phyloP scores from a whole-genome alignment of 257 asterid genomes.

The Rubia yunnanensis region DNA sequence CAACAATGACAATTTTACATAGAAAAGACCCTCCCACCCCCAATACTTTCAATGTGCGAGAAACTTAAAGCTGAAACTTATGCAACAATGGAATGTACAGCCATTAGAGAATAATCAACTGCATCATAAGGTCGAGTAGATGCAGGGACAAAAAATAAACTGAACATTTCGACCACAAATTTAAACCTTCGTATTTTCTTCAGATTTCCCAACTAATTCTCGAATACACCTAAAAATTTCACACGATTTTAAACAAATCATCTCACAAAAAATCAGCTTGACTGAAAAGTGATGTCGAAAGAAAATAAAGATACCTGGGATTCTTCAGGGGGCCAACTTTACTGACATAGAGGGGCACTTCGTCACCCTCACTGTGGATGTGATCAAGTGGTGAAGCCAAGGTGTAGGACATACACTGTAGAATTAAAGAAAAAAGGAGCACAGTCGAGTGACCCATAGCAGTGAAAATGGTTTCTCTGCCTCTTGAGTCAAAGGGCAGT shows the following conservation, averaged over 20 bases:
- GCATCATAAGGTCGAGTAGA: background rate
- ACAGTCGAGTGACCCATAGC: constrained; percentile 7
- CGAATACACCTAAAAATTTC: background rate
- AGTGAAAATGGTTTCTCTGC: background rate
- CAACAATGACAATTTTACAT: background rate
- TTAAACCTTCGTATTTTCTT: background rate
- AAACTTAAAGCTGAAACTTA: background rate
- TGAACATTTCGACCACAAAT: background rate
- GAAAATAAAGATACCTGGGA: constrained; percentile 53
- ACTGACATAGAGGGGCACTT: constrained; percentile 63
- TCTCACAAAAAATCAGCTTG: background rate
- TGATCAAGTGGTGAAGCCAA: constrained; percentile 25
- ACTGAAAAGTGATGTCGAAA: background rate
- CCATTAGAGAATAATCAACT: background rate
- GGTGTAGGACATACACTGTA: background rate
- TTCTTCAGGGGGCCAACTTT: constrained; percentile 75
- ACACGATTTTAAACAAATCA: background rate
- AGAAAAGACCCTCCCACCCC: background rate
- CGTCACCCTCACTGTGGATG: constrained; percentile 61
- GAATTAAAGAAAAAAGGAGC: constrained; percentile 12
- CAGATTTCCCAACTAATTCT: background rate
- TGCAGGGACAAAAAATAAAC: background rate
- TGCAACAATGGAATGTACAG: background rate
- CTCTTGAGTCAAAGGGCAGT: no score
- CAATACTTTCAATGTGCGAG: background rate